These are phyloP conservation scores for Neohortaea acidophila DNA, from an alignment of 495 filamentous ascomycete genomes.

Conservation along the genomic window DNA sequence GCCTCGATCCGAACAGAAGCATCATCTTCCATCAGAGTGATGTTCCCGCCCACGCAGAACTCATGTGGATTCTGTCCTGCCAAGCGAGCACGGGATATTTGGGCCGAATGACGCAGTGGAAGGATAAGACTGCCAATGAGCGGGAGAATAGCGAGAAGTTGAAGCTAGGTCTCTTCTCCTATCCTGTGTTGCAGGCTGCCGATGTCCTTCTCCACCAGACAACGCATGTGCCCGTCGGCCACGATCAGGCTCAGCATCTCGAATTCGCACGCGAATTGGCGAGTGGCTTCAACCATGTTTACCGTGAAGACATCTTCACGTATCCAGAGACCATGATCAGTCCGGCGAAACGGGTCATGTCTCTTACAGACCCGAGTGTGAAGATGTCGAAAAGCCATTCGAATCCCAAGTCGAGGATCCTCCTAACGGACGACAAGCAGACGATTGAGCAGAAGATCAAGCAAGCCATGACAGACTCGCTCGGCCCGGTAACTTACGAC, in stretches of 20 bases:
- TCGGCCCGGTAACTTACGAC: conserved; percentile 52
- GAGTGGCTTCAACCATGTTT: conserved; percentile 66
- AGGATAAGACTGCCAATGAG: conserved; percentile 31
- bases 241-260: conserved; percentile 84
- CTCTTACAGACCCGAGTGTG: conserved; percentile 50
- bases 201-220: conserved; percentile 82
- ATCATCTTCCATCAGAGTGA: conserved; percentile 76
- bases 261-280: conserved; percentile 79
- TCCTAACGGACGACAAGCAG: conserved; percentile 53
- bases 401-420: conserved; percentile 55
- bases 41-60: conserved; percentile 66
- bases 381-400: conserved; percentile 92
- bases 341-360: conserved; percentile 76
- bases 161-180: conserved; percentile 87
- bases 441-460: conserved; percentile 52
- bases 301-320: conserved; percentile 41
- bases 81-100: conserved; percentile 79
- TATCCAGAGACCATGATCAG: conserved; percentile 62
- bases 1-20: conserved; percentile 56
- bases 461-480: conserved; percentile 62
- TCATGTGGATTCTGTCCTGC: conserved; percentile 94
- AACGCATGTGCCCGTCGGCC: conserved; percentile 90
- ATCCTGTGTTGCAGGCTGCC: conserved; percentile 88
- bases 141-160: conserved; percentile 30
- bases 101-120: conserved; percentile 95